Conservation (phyloP, 805 yeast genomes). For the Metschnikowia picachoensis region DNA sequence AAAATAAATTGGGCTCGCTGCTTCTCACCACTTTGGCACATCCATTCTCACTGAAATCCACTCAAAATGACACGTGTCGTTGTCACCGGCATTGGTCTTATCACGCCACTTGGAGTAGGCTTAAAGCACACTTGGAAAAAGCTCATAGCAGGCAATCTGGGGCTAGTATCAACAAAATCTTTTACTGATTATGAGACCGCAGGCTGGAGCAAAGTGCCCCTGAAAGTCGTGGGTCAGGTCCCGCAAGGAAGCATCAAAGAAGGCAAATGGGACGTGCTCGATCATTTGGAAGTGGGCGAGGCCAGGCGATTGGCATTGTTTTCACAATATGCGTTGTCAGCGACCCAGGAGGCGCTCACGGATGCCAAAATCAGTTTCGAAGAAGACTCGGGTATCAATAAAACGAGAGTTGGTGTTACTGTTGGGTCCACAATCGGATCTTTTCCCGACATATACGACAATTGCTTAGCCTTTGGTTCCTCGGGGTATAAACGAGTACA, state of each 20-base stretch:
- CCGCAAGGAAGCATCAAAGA: constrained; percentile 47
- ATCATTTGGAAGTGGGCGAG: constrained; percentile 46
- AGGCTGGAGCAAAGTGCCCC: constrained; percentile 55
- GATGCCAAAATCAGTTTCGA: constrained; percentile 48
- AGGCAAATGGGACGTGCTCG: constrained; percentile 49
- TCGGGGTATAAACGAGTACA: constrained; percentile 63
- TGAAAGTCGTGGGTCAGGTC: constrained; percentile 72
- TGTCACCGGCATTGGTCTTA: constrained; percentile 85
- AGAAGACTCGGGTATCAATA: background rate
- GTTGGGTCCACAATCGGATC: constrained; percentile 94
- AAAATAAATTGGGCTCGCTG: too few species aligned
- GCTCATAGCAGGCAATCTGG: constrained; percentile 50
- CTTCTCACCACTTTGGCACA: background rate
- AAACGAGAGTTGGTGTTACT: constrained; percentile 57
- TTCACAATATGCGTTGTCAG: constrained; percentile 73
- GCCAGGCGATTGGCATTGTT: constrained; percentile 64
- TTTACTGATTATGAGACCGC: constrained; percentile 39
- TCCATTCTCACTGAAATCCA: background rate
- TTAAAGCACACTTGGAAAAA: constrained; percentile 49
- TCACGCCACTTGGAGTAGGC: constrained; percentile 84
- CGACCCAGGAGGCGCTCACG: constrained; percentile 70
- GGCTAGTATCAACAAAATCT: constrained; percentile 51
- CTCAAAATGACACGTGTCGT: constrained; percentile 59
- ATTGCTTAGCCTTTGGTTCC: constrained; percentile 46
- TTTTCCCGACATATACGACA: constrained; percentile 65